Conservation (phyloP, 495 filamentous ascomycete genomes). For the Xanthoparmelia taractica region DNA sequence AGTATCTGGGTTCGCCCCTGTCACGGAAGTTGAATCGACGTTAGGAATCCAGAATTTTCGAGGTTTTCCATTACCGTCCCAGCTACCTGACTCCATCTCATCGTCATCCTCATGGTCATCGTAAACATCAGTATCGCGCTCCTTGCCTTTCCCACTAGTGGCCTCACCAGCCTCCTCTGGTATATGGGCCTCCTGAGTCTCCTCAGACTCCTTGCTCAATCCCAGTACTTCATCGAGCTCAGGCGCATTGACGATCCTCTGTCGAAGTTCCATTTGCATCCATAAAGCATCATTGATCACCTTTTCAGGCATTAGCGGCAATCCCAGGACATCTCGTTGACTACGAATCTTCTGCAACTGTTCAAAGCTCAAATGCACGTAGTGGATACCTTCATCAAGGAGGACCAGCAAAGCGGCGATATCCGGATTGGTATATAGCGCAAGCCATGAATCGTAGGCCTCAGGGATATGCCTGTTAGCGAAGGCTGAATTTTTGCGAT, state of each 20-base stretch:
- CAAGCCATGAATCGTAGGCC: conserved; percentile 36
- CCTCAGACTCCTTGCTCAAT: conserved; percentile 31
- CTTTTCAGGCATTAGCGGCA: conserved; percentile 45
- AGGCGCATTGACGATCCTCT: conserved; percentile 47
- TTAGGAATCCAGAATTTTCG: conserved; percentile 53
- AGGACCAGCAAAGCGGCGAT: conserved; percentile 50
- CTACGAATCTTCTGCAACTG: conserved; percentile 48
- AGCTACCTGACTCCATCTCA: conserved; percentile 39
- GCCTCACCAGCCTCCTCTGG: conserved; percentile 19
- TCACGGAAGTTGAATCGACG: conserved; percentile 50
- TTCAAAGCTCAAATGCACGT: conserved; percentile 54
- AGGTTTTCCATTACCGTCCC: conserved; percentile 45
- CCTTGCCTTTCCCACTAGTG: conserved; percentile 37
- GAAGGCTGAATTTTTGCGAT: conserved; percentile 35
- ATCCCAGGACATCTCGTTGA: conserved; percentile 45
- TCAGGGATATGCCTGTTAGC: conserved; percentile 32
- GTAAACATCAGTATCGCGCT: conserved; percentile 25
- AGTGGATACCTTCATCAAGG: conserved; percentile 53
- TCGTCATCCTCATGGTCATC: conserved; percentile 25
- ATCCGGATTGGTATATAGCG: conserved; percentile 43
- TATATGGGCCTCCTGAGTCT: conserved; percentile 12
- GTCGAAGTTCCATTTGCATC: conserved; percentile 48
- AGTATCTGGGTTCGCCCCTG: conserved; percentile 44
- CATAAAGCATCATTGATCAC: conserved; percentile 50
- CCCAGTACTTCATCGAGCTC: conserved; percentile 44